These are phyloP conservation scores for Starmerella kuoi DNA, from an alignment of 805 yeast genomes.

Conservation along the genomic window DNA sequence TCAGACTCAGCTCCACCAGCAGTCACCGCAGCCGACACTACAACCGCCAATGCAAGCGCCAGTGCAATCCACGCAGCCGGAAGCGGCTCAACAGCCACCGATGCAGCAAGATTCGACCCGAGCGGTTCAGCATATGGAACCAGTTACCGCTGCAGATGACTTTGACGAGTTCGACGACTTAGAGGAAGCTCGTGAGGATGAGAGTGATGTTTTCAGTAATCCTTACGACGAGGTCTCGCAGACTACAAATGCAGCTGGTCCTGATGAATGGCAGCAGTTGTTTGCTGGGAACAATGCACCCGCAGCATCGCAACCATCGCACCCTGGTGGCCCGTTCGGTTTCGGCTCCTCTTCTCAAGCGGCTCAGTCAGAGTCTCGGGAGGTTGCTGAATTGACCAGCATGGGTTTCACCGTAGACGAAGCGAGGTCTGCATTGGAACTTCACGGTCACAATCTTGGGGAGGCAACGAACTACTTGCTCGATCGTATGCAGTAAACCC, in stretches of 20 bases:
- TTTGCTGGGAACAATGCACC: conserved; percentile 51
- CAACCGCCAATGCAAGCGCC: neutral
- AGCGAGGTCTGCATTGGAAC: conserved; percentile 55
- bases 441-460: conserved; percentile 61
- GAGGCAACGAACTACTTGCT: conserved; percentile 78
- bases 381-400: conserved; percentile 43
- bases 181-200: conserved; percentile 33
- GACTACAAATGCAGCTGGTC: conserved; percentile 20
- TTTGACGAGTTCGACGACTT: conserved; percentile 27
- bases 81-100: neutral
- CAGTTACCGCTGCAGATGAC: conserved; percentile 19
- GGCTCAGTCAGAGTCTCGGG: conserved; percentile 26
- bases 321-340: neutral
- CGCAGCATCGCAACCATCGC: conserved; percentile 10
- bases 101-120: neutral
- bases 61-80: neutral
- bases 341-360: neutral
- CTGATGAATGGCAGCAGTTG: conserved; percentile 87
- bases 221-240: neutral
- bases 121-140: neutral
- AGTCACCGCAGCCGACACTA: neutral
- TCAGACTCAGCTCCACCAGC: neutral
- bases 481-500: conserved; percentile 32
- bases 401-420: conserved; percentile 74
- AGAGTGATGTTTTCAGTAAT: conserved; percentile 19